Base-by-base conservation (phyloP, 2,329 filamentous ascomycete species). In the Aspergillus fumigatiaffinis region DNA sequence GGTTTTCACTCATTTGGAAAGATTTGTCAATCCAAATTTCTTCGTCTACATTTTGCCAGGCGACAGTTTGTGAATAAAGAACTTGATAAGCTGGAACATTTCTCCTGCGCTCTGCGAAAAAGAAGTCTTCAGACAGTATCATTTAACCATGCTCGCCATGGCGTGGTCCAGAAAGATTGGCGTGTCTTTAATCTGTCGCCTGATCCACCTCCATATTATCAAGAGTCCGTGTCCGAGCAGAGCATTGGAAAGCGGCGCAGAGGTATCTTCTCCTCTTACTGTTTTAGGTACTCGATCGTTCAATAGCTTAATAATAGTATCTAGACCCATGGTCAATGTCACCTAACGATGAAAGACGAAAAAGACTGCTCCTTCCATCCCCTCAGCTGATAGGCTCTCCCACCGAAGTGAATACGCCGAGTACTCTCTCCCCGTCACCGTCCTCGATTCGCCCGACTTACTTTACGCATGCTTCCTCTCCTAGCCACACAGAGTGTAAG, bases 341-440 rank as follows among this genome's bases (percentile, higher is more conserved):
- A 53, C 49, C 59, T 26, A 29, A 59, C 23, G 51, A 57, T 52
- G 48, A 59, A 59, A 29, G 44, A 42, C 56, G 49, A 51, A 65
- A 63, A 55, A 60, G 28, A 60, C 46, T 46, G 42, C 58, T 57
- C 46, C 58, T 58, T 59, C 35, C 52, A 55, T 57, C 59, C 57
- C 61, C 56, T 50, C 21, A 32, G 52, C 53, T 35, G 50, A 49
- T 53, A 55, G 58, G 47, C 50, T 60, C 62, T 56, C 58, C 58
- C 32, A 63, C 63, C 49, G 61, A 65, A 64, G 55, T 56, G 9
- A 60, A 62, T 55, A 64, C 60, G 29, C 57, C 58, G 23, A 65
- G 58, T 58, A 60, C 54, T 57, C 53, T 50, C 46, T 52, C 55
- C 44, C 28, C n/a, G 38, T 63, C 58, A 54, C 54, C 59, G 20